Conservation (phyloP, 1,139 yeast species). For the Nakaseomyces delphensis region DNA sequence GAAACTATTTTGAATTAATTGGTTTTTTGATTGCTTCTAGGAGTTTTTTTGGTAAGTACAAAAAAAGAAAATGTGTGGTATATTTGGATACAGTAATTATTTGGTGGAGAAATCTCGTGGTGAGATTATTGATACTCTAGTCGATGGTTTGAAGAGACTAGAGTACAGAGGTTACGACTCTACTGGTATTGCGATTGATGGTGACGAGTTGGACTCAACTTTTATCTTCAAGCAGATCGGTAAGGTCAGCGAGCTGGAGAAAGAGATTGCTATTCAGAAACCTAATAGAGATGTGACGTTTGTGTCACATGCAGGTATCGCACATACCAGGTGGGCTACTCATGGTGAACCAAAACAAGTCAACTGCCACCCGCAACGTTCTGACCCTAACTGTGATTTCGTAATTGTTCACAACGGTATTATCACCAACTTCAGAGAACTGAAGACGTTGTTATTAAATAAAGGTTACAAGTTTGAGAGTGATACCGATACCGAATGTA, state of each 20-base stretch:
- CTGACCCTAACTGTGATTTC: conserved; percentile 75
- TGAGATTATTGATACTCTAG: conserved; percentile 77
- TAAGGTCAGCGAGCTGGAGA: conserved; percentile 75
- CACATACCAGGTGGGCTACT: conserved; percentile 99
- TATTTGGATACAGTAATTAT: conserved; percentile 95
- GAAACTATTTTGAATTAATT: too few relatives aligned
- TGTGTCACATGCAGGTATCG: conserved; percentile 88
- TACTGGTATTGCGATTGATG: conserved; percentile 92
- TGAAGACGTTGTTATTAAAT: conserved; percentile 67
- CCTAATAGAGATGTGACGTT: conserved; percentile 56
- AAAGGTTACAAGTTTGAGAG: conserved; percentile 82
- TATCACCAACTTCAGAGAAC: conserved; percentile 87
- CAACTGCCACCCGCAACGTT: conserved; percentile 95
- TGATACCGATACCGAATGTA: conserved; percentile 96
- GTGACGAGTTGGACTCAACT: conserved; percentile 58
- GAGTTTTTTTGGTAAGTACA: background rate
- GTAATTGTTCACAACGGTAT: conserved; percentile 97
- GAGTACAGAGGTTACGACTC: conserved; percentile 99
- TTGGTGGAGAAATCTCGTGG: conserved; percentile 88
- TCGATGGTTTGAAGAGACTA: conserved; percentile 85
- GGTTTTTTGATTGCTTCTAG: background rate
- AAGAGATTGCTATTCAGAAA: conserved; percentile 49
- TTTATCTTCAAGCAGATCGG: conserved; percentile 79
- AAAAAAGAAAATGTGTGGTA: conserved; percentile 60
- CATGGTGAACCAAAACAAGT: conserved; percentile 84